Evolutionary conservation across 2,329 filamentous ascomycete genomes (phyloP), one percentile per base, ranked within the genome.

Genomic region (Beauveria bassiana): DNA sequence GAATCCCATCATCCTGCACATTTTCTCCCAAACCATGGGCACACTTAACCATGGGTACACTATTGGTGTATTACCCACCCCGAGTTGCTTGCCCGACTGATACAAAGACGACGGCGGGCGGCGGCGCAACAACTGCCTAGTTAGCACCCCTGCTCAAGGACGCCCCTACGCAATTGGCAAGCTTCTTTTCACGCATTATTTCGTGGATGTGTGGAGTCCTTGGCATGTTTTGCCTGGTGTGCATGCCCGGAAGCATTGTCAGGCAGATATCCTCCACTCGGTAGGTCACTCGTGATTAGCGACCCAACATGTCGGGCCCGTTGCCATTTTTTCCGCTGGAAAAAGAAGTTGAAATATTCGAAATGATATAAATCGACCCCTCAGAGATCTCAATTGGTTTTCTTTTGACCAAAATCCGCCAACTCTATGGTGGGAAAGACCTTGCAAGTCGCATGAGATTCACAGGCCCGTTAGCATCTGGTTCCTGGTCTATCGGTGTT

Each of bases 221-320:
- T 22, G 8, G 20, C 16, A 45, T 42, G 46, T 38, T 50, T 43
- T 9, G 42, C 52, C 45, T 51, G 34, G 34, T 61, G 60, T 54
- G 50, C 31, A 51, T 26, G 16, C 10, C 47, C 60, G 24, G 31
- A 52, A 61, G 59, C n/a, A 51, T 61, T 46, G 26, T 47, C 34
- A 61, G 52, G 60, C 60, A 61, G 52, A 61, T 34, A 46, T 57
- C 53, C 60, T 61, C 60, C 53, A 38, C 38, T 14, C 2, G 10
- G 34, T 24, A 34, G 28, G 60, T 51, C 45, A 61, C 60, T 61
- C 52, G 52, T 45, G 60, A 57, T 61, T 57, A 61, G 53, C 60
- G 52, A n/a, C 12, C 22, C 58, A 52, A 42, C 22, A 6, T 55
- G 42, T 46, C 45, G 31, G 50, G 59, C 42, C 31, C 22, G n/a